Base-by-base conservation (phyloP, 1,284 basidiomycete species). In the Cutaneotrichosporon cutaneum region DNA sequence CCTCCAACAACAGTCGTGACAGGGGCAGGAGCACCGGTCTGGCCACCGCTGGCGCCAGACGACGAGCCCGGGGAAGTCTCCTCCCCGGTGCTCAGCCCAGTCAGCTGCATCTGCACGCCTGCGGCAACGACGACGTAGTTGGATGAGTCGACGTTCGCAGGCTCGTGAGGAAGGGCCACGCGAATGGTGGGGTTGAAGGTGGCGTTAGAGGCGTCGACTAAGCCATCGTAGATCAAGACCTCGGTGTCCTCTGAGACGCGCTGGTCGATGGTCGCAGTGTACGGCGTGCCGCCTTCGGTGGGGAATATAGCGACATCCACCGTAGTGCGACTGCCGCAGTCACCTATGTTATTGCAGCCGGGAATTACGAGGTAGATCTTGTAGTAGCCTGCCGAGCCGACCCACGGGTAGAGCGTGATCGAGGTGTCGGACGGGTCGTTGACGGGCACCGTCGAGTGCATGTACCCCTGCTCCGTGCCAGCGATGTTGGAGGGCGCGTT, bases 401-500 rank as follows among this genome's bases (percentile, higher is more conserved):
- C 88, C 72, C 92, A 93, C 0, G 94, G 92, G 77, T 87, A 85
- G 87, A 92, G 97, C 0, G 90, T 94, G 72, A 96, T 86, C 44
- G 85, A 87, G 11, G 92, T 90, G 18, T 84, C 84, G 47, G 84
- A 76, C 0, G 84, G 74, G 11, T 27, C 18, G 44, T 60, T 33
- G 3, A 88, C 87, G 47, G 83, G 74, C 22, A 93, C 85, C 0
- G 82, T 82, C 14, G 92, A 84, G 30, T 88, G 84, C 22, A 94
- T 84, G 54, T 94, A 88, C 1, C 84, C 83, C 68, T 92, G 87
- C 0, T 83, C 83, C 6, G 93, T 96, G 18, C 87, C 93, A 2
- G 94, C 81, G 52, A 94, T 90, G 63, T 83, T 73, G 1, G 90
- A 93, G 54, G 84, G 82, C 5, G 85, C 86, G 30, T 84, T 80